Percentiles rank a stretch among this genome's conserved stretches.
These are phyloP conservation scores for Nannochloris sp. DNA, from an alignment of 139 green algal genomes.

Conservation along the genomic window DNA sequence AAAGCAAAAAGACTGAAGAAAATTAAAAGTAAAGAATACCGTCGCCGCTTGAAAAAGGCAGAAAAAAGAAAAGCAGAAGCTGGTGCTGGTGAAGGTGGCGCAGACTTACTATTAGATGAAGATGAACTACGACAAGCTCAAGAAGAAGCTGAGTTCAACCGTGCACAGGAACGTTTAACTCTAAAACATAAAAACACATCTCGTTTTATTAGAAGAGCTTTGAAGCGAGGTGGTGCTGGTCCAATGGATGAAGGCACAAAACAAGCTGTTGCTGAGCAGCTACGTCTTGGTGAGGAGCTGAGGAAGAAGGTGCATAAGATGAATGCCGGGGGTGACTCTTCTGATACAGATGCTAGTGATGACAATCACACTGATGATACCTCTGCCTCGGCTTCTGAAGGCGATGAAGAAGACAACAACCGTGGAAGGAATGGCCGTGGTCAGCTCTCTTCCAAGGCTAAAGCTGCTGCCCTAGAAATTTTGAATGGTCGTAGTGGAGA, in stretches of 20 bases:
- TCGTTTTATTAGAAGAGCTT: conserved; percentile 74
- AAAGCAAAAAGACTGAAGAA: conserved; percentile 81
- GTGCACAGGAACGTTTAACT: conserved; percentile 85
- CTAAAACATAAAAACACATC: conserved; percentile 89
- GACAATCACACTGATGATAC: too few species aligned
- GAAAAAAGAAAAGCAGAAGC: conserved; percentile 24
- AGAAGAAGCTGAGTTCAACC: conserved; percentile 68
- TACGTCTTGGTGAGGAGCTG: conserved; percentile 76
- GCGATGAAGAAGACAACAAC: conserved; percentile 24
- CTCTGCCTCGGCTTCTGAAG: conserved; percentile 26
- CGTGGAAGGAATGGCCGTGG: neutral
- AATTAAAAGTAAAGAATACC: conserved; percentile 81
- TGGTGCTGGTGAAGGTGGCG: neutral
- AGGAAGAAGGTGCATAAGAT: conserved; percentile 54
- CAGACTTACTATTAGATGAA: conserved; percentile 16
- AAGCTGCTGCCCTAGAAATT: conserved; percentile 54
- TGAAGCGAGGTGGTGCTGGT: conserved; percentile 63
- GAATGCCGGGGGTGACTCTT: neutral
- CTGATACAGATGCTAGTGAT: conserved; percentile 13
- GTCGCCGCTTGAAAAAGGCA: conserved; percentile 41
- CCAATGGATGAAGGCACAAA: conserved; percentile 49
- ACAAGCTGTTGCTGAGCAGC: conserved; percentile 79
- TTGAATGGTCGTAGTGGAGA: conserved; percentile 33
- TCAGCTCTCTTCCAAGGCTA: conserved; percentile 16
- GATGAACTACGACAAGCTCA: conserved; percentile 14